These are phyloP conservation scores for Cylindrotheca closterium DNA, from an alignment of 108 stramenopile genomes.

Conservation along the genomic window DNA sequence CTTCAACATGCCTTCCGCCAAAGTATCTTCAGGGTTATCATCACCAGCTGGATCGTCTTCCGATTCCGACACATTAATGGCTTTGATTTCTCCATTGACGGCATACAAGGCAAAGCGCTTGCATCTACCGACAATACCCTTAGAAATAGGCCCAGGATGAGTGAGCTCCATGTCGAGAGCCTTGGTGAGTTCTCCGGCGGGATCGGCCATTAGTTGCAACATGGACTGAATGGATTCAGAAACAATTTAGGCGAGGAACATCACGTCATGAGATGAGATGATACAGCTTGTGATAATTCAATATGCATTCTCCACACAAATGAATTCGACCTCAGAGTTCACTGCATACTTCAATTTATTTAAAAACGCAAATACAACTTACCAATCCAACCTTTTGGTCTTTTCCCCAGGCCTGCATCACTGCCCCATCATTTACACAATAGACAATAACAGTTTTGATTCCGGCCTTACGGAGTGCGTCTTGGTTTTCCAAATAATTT, in stretches of 20 bases:
- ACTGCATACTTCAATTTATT: neutral
- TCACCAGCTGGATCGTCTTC: conserved; percentile 67
- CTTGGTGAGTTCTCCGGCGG: conserved; percentile 64
- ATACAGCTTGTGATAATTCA: neutral
- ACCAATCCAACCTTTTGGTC: conserved; percentile 55
- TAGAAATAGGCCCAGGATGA: conserved; percentile 57
- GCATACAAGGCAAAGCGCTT: conserved; percentile 74
- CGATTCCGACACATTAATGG: conserved; percentile 56
- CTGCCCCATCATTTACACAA: conserved; percentile 74
- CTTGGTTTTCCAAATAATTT: conserved; percentile 72
- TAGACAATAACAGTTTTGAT: conserved; percentile 67
- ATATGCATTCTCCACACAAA: neutral
- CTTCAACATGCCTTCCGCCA: conserved; percentile 51
- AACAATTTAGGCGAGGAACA: neutral
- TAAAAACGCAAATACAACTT: conserved; percentile 10
- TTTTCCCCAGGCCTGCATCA: conserved; percentile 77
- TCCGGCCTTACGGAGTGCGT: conserved; percentile 54
- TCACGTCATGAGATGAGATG: neutral
- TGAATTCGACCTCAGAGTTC: neutral
- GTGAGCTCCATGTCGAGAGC: conserved; percentile 75
- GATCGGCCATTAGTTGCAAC: conserved; percentile 68
- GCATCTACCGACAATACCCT: conserved; percentile 65
- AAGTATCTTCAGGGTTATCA: conserved; percentile 31
- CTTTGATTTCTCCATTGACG: conserved; percentile 64
- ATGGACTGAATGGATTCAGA: conserved; percentile 23